phyloP scores from a whole-genome alignment of 2,329 filamentous ascomycete species.

The Colletotrichum melonis region DNA sequence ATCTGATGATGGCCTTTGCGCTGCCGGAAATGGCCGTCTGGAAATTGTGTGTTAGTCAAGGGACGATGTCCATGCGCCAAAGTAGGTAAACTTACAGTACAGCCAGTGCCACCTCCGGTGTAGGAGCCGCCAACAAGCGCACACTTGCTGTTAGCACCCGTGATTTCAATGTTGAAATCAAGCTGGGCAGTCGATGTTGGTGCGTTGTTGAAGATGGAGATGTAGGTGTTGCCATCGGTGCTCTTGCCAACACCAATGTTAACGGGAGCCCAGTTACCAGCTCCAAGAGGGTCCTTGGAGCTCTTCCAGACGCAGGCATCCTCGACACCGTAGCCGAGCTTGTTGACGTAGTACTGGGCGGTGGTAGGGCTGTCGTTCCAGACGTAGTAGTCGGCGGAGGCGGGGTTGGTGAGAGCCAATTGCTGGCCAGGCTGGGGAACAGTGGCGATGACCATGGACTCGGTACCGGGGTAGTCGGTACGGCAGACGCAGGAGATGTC shows the following conservation, averaged over 20 bases:
- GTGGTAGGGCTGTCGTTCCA: conserved; percentile 83
- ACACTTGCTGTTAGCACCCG: conserved; percentile 69
- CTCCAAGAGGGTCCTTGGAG: conserved; percentile 58
- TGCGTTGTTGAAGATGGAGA: conserved; percentile 86
- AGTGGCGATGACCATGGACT: conserved; percentile 86
- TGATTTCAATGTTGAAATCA: conserved; percentile 83
- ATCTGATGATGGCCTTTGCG: conserved; percentile 56
- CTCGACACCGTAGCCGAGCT: conserved; percentile 72
- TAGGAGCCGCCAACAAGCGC: conserved; percentile 74
- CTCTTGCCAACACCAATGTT: conserved; percentile 85
- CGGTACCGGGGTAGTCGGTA: conserved; percentile 95
- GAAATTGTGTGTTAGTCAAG: background rate
- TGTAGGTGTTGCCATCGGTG: conserved; percentile 73
- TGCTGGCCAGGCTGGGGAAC: conserved; percentile 68
- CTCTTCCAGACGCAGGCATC: conserved; percentile 82
- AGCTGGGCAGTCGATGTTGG: conserved; percentile 78
- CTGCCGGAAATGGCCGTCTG: conserved; percentile 57
- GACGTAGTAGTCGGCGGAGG: conserved; percentile 77
- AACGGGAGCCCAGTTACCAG: conserved; percentile 88
- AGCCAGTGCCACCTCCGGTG: conserved; percentile 70
- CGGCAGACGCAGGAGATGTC: conserved; percentile 82
- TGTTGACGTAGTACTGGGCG: conserved; percentile 98
- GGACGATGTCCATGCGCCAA: background rate
- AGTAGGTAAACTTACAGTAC: conserved; percentile 75
- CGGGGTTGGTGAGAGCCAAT: conserved; percentile 79